These are phyloP conservation scores for Leptographium procerum DNA, from an alignment of 2,329 filamentous ascomycete genomes.

Conservation along the genomic window DNA sequence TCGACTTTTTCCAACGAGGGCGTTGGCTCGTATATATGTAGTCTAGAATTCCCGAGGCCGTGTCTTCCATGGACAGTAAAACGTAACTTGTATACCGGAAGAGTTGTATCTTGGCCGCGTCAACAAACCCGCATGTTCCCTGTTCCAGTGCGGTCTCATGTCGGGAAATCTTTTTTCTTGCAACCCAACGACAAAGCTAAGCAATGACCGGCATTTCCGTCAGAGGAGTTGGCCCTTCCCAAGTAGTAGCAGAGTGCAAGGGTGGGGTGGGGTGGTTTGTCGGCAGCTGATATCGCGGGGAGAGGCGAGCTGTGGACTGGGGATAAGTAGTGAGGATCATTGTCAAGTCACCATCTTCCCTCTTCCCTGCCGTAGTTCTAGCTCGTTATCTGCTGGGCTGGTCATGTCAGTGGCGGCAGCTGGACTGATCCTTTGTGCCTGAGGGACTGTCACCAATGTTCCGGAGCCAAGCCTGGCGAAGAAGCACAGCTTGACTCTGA, in stretches of 20 bases:
- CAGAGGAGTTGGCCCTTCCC: background rate
- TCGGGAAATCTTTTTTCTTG: background rate
- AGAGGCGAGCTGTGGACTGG: no score
- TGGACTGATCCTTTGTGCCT: no score
- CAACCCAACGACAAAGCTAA: background rate
- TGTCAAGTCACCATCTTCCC: no score
- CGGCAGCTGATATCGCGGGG: no score
- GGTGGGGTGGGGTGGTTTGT: no score
- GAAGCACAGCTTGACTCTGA: no score
- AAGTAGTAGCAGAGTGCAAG: background rate
- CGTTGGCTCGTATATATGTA: background rate
- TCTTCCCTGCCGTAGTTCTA: no score
- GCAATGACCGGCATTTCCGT: background rate
- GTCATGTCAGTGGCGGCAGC: no score
- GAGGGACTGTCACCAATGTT: no score
- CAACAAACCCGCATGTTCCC: background rate
- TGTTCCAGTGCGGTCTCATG: background rate
- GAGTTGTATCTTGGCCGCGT: background rate
- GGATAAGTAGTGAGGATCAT: no score
- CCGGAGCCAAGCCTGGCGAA: no score
- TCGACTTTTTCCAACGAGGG: background rate
- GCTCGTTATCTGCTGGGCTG: no score
- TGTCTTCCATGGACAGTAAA: background rate
- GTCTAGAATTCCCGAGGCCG: background rate
- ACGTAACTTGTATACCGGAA: background rate